Percentiles rank a stretch among this genome's conserved stretches.
These are phyloP conservation scores for Pharnaceum exiguum DNA, from an alignment of 148 eudicot species.

Conservation along the genomic window DNA sequence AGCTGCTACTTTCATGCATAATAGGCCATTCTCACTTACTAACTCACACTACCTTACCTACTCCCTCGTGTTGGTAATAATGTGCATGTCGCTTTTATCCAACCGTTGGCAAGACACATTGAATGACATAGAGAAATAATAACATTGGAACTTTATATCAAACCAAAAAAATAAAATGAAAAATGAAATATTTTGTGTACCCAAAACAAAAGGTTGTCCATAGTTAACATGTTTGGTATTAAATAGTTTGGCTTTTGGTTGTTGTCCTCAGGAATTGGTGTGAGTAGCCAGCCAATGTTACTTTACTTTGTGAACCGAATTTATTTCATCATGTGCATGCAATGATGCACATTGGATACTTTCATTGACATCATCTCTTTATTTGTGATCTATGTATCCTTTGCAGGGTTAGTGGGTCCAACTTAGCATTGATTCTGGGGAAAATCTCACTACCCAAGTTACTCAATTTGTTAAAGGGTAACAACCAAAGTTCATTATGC, in stretches of 20 bases:
- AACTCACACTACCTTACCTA: slow-evolving; percentile 26
- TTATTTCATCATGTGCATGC: slow-evolving; percentile 19
- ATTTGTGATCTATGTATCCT: slow-evolving; percentile 26
- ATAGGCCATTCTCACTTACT: background rate
- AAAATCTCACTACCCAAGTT: slow-evolving; percentile 11
- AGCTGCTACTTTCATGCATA: slow-evolving; percentile 12
- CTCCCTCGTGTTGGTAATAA: slow-evolving; percentile 33
- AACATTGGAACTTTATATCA: background rate
- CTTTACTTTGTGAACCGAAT: slow-evolving; percentile 6
- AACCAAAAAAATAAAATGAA: background rate
- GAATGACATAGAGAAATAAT: background rate
- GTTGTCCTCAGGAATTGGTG: background rate
- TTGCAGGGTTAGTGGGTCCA: slow-evolving; percentile 56
- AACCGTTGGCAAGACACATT: slow-evolving; percentile 12
- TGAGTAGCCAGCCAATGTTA: background rate
- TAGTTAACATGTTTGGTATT: slow-evolving; percentile 1
- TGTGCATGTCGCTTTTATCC: slow-evolving; percentile 15
- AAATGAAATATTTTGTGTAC: no score
- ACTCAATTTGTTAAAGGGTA: slow-evolving; percentile 10
- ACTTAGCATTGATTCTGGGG: slow-evolving; percentile 41
- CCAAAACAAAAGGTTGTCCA: no score
- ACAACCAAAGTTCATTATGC: slow-evolving; percentile 45
- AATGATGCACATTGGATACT: slow-evolving; percentile 62
- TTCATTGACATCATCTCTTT: slow-evolving; percentile 16
- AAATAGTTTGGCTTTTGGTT: slow-evolving; percentile 10